A percentile compares a stretch with the other conserved stretches of the same genome.
Conservation (phyloP, 1,139 yeast genomes). For the Hyphopichia buzzinii region DNA sequence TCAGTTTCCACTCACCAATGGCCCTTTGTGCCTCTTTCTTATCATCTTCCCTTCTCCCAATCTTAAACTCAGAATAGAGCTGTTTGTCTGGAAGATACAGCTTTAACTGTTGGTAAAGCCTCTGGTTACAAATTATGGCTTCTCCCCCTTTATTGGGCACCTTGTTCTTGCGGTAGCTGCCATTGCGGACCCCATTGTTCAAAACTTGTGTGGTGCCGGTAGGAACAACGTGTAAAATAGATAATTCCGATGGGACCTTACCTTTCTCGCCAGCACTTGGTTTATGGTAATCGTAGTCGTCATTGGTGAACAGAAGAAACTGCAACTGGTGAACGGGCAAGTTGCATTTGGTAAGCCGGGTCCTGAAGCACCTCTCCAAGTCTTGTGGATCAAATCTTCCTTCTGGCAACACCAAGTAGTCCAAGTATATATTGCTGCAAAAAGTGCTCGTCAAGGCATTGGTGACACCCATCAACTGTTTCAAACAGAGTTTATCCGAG, state of each 20-base stretch:
- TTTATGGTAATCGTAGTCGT: conserved; percentile 27
- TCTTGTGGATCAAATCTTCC: conserved; percentile 28
- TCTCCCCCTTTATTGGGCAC: conserved; percentile 48
- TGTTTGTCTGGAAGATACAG: conserved; percentile 8
- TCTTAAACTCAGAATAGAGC: conserved; percentile 8
- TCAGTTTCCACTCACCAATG: conserved; percentile 32
- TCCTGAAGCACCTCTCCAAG: conserved; percentile 52
- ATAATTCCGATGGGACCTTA: conserved; percentile 33
- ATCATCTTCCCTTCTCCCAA: conserved; percentile 18
- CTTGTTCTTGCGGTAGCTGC: conserved; percentile 43
- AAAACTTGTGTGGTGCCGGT: conserved; percentile 36
- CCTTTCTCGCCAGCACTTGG: conserved; percentile 10
- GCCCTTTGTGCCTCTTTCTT: conserved; percentile 21
- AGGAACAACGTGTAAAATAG: conserved; percentile 32
- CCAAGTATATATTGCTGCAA: conserved; percentile 45
- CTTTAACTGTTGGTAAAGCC: conserved; percentile 18
- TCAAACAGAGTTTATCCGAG: conserved; percentile 72
- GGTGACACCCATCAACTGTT: conserved; percentile 62
- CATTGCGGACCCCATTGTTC: conserved; percentile 55
- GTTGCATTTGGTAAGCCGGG: conserved; percentile 23
- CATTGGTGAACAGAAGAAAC: conserved; percentile 21
- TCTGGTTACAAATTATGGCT: conserved; percentile 35
- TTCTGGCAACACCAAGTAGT: conserved; percentile 53
- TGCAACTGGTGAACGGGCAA: conserved; percentile 17
- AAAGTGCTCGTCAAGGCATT: conserved; percentile 47